Evolutionary conservation across 129 eudicot species (phyloP), one percentile per base, ranked within the genome.

Genomic region (Flaveria brownii): DNA sequence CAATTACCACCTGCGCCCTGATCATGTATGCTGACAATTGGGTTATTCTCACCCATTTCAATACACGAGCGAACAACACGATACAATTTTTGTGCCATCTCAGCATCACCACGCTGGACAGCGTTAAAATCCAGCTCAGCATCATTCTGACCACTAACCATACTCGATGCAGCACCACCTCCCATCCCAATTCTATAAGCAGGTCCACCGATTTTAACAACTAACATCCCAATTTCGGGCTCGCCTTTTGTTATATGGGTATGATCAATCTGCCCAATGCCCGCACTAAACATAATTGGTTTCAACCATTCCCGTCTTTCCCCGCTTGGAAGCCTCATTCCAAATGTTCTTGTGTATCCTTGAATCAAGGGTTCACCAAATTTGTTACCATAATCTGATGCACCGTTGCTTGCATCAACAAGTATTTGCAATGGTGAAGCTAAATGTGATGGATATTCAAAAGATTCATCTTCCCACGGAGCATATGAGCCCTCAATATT

Each of bases 1-100:
- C 98, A 93, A 56, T 91, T 93, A 65, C 98, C 97, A 78, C 98
- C 98, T 4, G 98, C 98, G 55, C 98, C 98, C 77, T 93, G 97
- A 80, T 93, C 98, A 13, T 93, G 98, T 67, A 93, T 93, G 71
- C 96, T 91, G 8, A 93, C 81, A 62, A 93, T 87, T 22, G 98
- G 98, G 61, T 93, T 93, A 12, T 84, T 63, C 68, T 86, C 97
- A 16, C 97, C 98, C 98, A 93, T 90, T 83, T 93, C 96, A 18
- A 93, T 75, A 72, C 98, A 93, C 7, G 98, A 96, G 63, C 97
- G 98, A 54, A 93, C 96, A 77, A 93, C 98, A 2, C 96, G 91
- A 66, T 93, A 93, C 65, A 90, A 52, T 46, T 93, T 90, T 26
- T 93, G 97, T 4, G 98, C 87, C 98, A 93, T 93, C 87, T 93